Percentiles rank a stretch among this genome's conserved stretches.
Evolutionary conservation across 805 yeast species (phyloP).

Genomic region (Tetrapisispora nanseiensis): DNA sequence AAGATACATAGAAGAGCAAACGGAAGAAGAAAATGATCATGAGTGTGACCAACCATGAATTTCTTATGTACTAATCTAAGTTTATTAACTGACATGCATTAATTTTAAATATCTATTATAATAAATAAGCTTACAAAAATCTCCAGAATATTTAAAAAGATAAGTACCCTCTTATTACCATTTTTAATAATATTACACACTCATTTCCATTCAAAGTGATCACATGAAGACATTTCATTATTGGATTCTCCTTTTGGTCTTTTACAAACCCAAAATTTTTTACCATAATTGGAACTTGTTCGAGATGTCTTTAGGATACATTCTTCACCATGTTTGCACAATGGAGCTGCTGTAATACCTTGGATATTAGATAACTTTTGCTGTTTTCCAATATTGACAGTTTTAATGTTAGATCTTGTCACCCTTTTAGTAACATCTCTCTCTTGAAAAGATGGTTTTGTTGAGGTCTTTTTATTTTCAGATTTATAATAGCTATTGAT

Average conservation of each 20-base stretch:
- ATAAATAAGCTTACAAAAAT: too few species aligned
- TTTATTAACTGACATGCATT: constrained; percentile 1
- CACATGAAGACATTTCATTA: constrained; percentile 35
- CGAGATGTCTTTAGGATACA: constrained; percentile 39
- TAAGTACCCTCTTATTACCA: background rate
- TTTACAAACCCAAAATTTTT: constrained; percentile 46
- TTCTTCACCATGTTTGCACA: constrained; percentile 40
- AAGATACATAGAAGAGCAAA: constrained; percentile 15
- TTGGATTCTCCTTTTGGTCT: constrained; percentile 27
- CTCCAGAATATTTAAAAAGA: too few species aligned
- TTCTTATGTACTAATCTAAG: background rate
- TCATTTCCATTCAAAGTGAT: constrained; percentile 44
- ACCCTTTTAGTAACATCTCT: too few species aligned
- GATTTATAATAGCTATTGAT: constrained; percentile 5
- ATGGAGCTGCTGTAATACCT: constrained; percentile 27
- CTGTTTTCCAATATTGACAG: background rate
- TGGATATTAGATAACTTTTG: background rate
- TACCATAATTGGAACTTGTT: constrained; percentile 37
- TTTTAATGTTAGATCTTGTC: background rate
- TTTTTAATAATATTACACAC: background rate
- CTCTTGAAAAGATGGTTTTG: background rate
- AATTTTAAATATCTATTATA: background rate
- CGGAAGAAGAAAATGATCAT: constrained; percentile 11
- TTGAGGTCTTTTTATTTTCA: background rate
- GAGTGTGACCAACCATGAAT: background rate